phyloP scores from a whole-genome alignment of 805 yeast genomes.

The Crinitomyces ghanaensis region DNA sequence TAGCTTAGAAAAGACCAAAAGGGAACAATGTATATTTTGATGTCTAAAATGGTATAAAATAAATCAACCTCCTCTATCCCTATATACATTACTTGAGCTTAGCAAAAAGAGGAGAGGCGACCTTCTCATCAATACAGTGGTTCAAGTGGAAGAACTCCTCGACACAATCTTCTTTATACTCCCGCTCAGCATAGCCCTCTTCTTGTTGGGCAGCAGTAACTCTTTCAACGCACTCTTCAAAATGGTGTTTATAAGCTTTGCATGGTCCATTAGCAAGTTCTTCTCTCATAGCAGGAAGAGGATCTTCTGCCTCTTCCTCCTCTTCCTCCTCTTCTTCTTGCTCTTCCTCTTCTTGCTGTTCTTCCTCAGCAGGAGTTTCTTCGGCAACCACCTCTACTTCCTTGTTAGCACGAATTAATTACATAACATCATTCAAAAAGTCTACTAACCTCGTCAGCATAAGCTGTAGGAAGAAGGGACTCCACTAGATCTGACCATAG shows the following conservation, averaged over 20 bases:
- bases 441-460: constrained; percentile 46
- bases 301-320: constrained; percentile 60
- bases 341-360: constrained; percentile 39
- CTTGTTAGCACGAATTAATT: neutral
- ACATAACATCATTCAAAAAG: neutral
- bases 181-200: constrained; percentile 66
- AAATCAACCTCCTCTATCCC: too few relatives aligned
- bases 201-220: constrained; percentile 81
- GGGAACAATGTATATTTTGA: too few relatives aligned
- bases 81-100: constrained; percentile 77
- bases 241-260: constrained; percentile 72
- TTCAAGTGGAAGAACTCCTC: constrained; percentile 97
- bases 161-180: constrained; percentile 91
- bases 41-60: too few relatives aligned
- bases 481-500: constrained; percentile 54
- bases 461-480: constrained; percentile 68
- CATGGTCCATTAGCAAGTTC: constrained; percentile 65
- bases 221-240: constrained; percentile 90
- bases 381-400: constrained; percentile 20
- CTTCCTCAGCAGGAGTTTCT: constrained; percentile 31
- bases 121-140: constrained; percentile 86
- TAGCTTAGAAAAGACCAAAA: too few relatives aligned
- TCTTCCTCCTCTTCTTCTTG: constrained; percentile 54
- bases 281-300: constrained; percentile 48
- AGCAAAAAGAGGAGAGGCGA: constrained; percentile 79